Conservation (phyloP, 768 basidiomycete genomes). For the Mycena amicta region DNA sequence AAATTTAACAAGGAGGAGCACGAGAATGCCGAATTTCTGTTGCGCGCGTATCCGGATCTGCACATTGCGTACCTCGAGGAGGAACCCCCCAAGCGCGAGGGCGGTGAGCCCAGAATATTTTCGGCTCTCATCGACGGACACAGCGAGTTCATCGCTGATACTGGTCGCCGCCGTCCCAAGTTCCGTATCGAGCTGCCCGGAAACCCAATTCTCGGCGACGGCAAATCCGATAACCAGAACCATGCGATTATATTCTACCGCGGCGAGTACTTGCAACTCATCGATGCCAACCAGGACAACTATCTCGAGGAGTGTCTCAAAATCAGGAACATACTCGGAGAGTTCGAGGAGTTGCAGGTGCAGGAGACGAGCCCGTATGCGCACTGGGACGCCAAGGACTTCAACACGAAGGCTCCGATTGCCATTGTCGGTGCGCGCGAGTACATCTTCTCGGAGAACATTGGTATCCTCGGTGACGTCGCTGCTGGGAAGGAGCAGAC, state of each 20-base stretch:
- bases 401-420: constrained; percentile 77
- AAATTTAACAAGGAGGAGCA: constrained; percentile 99
- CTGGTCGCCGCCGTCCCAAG: constrained; percentile 88
- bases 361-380: constrained; percentile 91
- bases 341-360: constrained; percentile 92
- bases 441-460: constrained; percentile 99
- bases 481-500: constrained; percentile 99
- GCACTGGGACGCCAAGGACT: constrained; percentile 86
- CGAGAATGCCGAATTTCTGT: constrained; percentile 96
- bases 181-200: constrained; percentile 98
- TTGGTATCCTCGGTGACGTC: constrained; percentile 97
- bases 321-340: constrained; percentile 96
- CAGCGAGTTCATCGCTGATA: constrained; percentile 91
- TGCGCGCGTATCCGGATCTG: constrained; percentile 97
- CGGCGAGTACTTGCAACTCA: constrained; percentile 98
- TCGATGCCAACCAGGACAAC: constrained; percentile 99
- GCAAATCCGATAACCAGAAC: constrained; percentile 99
- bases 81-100: constrained; percentile 90
- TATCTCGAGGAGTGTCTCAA: constrained; percentile 99
- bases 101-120: constrained; percentile 93
- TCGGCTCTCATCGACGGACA: constrained; percentile 97
- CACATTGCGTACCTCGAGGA: constrained; percentile 99
- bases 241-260: constrained; percentile 99
- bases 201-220: constrained; percentile 98
- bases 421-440: constrained; percentile 99